Evolutionary conservation across 371 early-diverging fungal species (phyloP).

Genomic region (Mortierella polycephala): DNA sequence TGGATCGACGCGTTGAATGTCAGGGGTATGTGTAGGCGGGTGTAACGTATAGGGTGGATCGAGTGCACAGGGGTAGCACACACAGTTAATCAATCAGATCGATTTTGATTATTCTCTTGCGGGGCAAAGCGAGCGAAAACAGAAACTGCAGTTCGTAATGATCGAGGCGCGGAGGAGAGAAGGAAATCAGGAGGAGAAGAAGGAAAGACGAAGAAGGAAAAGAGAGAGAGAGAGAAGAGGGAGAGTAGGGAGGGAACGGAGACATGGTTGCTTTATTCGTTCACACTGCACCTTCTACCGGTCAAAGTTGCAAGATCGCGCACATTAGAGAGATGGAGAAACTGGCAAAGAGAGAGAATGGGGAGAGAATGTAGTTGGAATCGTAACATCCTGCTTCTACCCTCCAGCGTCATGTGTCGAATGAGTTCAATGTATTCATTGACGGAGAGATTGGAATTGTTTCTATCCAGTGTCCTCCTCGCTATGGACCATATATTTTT

Average conservation of each 20-base stretch:
- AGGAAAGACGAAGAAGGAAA: constrained; percentile 2
- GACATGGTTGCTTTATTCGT: constrained; percentile 16
- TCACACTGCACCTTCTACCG: constrained; percentile 1
- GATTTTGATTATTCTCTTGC: background rate
- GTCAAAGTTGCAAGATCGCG: constrained; percentile 39
- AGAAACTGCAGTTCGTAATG: background rate
- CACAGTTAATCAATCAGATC: too few species aligned
- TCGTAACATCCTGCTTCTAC: constrained; percentile 44
- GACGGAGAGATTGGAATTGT: constrained; percentile 17
- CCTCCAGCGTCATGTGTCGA: constrained; percentile 21
- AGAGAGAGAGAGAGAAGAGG: background rate
- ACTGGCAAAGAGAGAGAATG: constrained; percentile 1
- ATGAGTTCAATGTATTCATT: constrained; percentile 6
- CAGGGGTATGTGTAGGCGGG: too few species aligned
- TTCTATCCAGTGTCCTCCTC: background rate
- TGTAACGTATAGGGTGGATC: too few species aligned
- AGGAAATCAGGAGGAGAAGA: background rate
- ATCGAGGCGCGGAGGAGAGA: background rate
- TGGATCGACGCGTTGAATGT: too few species aligned
- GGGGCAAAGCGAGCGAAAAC: background rate
- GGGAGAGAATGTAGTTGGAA: constrained; percentile 33
- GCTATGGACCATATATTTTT: too few species aligned
- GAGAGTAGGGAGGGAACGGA: background rate
- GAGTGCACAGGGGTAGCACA: too few species aligned
- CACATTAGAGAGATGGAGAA: constrained; percentile 10